Evolutionary conservation across 2,329 filamentous ascomycete species (phyloP), one percentile per base, ranked within the genome.

Genomic region (Curvularia lunata): DNA sequence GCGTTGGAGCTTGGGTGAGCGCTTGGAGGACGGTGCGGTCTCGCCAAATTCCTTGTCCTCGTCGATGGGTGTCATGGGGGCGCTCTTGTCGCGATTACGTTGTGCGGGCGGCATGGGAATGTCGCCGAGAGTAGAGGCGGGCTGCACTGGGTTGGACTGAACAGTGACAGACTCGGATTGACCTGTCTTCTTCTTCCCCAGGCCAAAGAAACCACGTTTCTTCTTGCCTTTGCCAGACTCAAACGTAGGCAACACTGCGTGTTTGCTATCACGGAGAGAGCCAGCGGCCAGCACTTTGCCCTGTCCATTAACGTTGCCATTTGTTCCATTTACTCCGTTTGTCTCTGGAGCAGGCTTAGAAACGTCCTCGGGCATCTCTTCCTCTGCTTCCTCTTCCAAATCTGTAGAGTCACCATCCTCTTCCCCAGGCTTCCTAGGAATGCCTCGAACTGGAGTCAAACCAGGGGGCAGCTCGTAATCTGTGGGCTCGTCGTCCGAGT

Each of bases 181-280:
- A 78, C 69, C 30, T 3, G 45, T 25, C 72, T 87, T 90, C 75
- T 84, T 88, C 53, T 89, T 86, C 37, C 87, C 85, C n/a, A 92
- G 55, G 77, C 82, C 72, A 54, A 80, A 78, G 63, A 80, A 77
- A 18, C 73, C 70, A 16, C 79, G 77, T 60, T 79, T 80, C 54
- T 74, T 68, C 60, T 79, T 80, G 23, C 72, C 58, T 48, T 74
- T 77, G 43, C 70, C 69, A n/a, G 68, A 53, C 55, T 68, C 64
- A 34, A 67, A 59, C 12, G 67, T 52, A 2, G 72, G 68, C 8
- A 70, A 54, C 6, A 62, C 74, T 54, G 66, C 78, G 62, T 72
- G 58, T 45, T 76, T 75, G 62, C 71, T 73, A 34, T 77, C 70
- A 21, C 76, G 75, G 32, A 81, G 58, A n/a, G 77, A 78, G 21